Evolutionary conservation across 306 rosid genomes (phyloP).

Genomic region (Vigna nakashimae): DNA sequence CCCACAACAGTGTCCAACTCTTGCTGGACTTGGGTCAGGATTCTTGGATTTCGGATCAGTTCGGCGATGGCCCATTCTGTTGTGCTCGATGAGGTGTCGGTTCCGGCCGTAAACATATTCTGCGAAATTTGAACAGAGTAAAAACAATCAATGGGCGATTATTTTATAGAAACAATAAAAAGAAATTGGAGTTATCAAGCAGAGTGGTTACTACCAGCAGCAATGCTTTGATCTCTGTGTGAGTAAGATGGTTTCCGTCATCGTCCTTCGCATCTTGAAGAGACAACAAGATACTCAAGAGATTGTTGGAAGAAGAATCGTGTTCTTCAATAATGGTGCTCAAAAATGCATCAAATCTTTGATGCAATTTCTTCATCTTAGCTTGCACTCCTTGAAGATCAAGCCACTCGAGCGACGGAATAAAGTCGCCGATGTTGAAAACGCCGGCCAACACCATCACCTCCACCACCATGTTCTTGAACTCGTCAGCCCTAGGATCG

Average conservation of each 20-base stretch:
- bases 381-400: constrained; percentile 77
- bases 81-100: constrained; percentile 85
- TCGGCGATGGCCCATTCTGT: constrained; percentile 84
- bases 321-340: constrained; percentile 64
- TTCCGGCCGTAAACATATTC: constrained; percentile 80
- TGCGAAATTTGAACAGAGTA: constrained; percentile 9
- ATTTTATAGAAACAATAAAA: no score
- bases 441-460: constrained; percentile 78
- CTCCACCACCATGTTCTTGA: constrained; percentile 78
- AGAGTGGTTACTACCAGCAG: constrained; percentile 60
- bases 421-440: constrained; percentile 78
- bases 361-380: constrained; percentile 83
- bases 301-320: constrained; percentile 41
- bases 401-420: constrained; percentile 71
- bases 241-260: constrained; percentile 59
- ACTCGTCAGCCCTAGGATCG: constrained; percentile 70
- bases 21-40: constrained; percentile 58
- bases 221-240: constrained; percentile 77
- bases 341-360: constrained; percentile 74
- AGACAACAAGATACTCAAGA: constrained; percentile 70
- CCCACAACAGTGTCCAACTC: constrained; percentile 76
- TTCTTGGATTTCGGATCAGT: constrained; percentile 61
- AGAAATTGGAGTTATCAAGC: no score
- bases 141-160: no score
- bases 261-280: constrained; percentile 45